Conservation (phyloP, 495 filamentous ascomycete species). For the Clavariopsis aquatica region DNA sequence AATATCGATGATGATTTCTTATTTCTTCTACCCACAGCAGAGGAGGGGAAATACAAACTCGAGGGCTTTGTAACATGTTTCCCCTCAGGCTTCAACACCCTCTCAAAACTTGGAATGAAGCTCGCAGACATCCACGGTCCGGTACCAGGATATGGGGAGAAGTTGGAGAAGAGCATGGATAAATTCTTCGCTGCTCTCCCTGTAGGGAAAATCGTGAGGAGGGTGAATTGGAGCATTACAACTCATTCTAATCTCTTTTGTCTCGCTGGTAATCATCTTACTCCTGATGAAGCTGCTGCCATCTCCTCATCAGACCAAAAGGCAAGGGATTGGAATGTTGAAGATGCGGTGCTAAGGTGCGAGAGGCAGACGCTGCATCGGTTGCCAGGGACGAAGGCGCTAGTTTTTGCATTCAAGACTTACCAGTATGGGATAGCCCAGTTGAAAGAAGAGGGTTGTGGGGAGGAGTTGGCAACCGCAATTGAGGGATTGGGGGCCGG, state of each 20-base stretch:
- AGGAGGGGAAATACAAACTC: slow-evolving; percentile 59
- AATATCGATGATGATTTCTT: slow-evolving; percentile 77
- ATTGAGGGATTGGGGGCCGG: slow-evolving; percentile 72
- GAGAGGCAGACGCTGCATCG: slow-evolving; percentile 80
- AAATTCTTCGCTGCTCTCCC: slow-evolving; percentile 65
- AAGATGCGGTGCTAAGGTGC: slow-evolving; percentile 62
- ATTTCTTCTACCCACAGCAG: slow-evolving; percentile 61
- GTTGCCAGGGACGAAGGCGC: slow-evolving; percentile 62
- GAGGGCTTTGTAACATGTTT: slow-evolving; percentile 71
- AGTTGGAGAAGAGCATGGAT: slow-evolving; percentile 76
- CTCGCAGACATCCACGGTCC: slow-evolving; percentile 66
- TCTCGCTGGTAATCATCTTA: slow-evolving; percentile 53
- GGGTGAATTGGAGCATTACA: slow-evolving; percentile 68
- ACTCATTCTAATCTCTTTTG: slow-evolving; percentile 59
- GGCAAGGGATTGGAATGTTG: slow-evolving; percentile 54
- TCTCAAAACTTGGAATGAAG: slow-evolving; percentile 61
- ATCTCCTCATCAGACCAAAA: slow-evolving; percentile 39
- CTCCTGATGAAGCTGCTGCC: slow-evolving; percentile 45
- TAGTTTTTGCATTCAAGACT: slow-evolving; percentile 80
- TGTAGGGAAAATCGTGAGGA: slow-evolving; percentile 56
- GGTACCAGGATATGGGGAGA: slow-evolving; percentile 60
- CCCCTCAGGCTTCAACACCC: slow-evolving; percentile 69
- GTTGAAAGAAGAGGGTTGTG: slow-evolving; percentile 69
- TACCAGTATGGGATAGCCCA: slow-evolving; percentile 69
- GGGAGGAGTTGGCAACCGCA: slow-evolving; percentile 63